Evolutionary conservation across 768 basidiomycete genomes (phyloP), one percentile per base, ranked within the genome.

Genomic region (Russula earlei): DNA sequence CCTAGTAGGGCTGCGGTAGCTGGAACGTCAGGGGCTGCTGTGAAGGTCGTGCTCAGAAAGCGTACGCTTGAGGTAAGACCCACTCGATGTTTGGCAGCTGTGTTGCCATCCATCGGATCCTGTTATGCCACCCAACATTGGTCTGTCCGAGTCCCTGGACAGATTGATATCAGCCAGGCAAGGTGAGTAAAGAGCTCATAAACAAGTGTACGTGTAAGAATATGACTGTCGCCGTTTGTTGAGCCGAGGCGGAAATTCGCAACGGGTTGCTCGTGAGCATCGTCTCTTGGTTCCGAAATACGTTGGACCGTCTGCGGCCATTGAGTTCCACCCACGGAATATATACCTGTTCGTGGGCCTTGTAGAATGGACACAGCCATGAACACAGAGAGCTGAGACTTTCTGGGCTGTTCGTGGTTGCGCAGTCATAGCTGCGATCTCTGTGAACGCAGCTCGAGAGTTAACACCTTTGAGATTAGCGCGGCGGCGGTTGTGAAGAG

Each of bases 21-120:
- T 3, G 41, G 14, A 15, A 10, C 42, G 33, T 54, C 19, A 45
- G 12, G 36, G 40, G n/a, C n/a, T n/a, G n/a, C 42, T 17, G 14
- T 10, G 38, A 27, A 14, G 29, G 24, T n/a, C 25, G 29, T 9
- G 25, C 14, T 15, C 22, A 20, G 22, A 17, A 27, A 5, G 61
- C 70, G 34, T 60, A 75, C 75, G 75, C 74, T 60, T 76, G 73
- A 6, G 74, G 75, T 12, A 75, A 57, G 20, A 76, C 61, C 74
- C 74, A 76, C 54, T 71, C 67, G n/a, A 75, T 64, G 38, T 66
- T 67, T 0, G 74, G 74, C 12, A 75, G 66, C 24, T 62, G 64
- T 11, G 64, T 61, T 7, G 71, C 71, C 22, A 76, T 63, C 40
- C 67, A 67, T 46, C 70, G 67, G 9, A 68, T 54, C 37, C 69